Evolutionary conservation across 441 rosid genomes (phyloP).

Genomic region (Populus hybrid): DNA sequence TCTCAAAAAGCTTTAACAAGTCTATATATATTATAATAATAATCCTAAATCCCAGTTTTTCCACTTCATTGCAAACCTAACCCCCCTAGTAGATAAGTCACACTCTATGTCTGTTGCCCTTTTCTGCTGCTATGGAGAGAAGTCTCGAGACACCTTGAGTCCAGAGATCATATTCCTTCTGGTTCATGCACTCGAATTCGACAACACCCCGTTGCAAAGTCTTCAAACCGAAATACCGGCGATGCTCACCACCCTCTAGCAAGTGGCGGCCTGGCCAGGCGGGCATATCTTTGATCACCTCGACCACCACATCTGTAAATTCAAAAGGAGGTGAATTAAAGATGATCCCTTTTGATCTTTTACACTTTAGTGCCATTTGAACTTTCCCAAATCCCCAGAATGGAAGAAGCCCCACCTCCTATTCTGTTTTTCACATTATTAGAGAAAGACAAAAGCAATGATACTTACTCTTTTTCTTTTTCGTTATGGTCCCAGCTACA

Average conservation of each 20-base stretch:
- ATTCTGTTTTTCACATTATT: constrained; percentile 41
- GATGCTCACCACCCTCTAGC: constrained; percentile 78
- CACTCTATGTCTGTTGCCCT: constrained; percentile 47
- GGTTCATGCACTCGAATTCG: constrained; percentile 81
- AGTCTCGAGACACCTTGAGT: constrained; percentile 94
- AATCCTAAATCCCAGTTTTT: constrained; percentile 6
- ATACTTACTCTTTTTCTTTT: constrained; percentile 96
- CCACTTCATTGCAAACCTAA: not conserved
- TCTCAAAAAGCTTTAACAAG: not conserved
- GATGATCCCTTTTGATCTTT: constrained; percentile 33
- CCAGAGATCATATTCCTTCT: constrained; percentile 87
- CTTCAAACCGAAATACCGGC: constrained; percentile 77
- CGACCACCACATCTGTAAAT: constrained; percentile 67
- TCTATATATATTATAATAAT: not conserved
- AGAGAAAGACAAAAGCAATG: constrained; percentile 41
- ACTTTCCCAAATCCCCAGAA: constrained; percentile 37
- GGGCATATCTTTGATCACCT: constrained; percentile 68
- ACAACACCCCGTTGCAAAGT: constrained; percentile 57
- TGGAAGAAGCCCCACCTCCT: constrained; percentile 54
- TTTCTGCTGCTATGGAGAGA: constrained; percentile 67
- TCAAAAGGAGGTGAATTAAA: constrained; percentile 24
- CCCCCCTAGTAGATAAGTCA: constrained; percentile 19
- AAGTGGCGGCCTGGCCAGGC: constrained; percentile 94
- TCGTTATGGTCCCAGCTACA: constrained; percentile 89
- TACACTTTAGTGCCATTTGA: constrained; percentile 18